Evolutionary conservation across 345 rosid species (phyloP).

Genomic region (Linum usitatissimum): DNA sequence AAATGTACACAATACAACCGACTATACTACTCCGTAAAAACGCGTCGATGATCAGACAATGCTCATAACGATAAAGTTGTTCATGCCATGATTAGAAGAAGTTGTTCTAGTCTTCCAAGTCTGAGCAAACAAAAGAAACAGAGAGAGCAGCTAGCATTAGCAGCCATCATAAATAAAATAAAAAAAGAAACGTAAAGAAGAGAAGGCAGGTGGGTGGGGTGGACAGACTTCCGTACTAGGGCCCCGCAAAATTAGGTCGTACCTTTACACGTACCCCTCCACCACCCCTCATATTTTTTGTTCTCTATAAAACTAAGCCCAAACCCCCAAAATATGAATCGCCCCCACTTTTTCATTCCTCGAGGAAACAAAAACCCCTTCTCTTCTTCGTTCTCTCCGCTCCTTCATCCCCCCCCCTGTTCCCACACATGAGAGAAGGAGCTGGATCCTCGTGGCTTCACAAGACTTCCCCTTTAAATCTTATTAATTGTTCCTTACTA

Average conservation of each 20-base stretch:
- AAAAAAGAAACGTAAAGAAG: too few relatives aligned
- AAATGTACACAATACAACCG: too few relatives aligned
- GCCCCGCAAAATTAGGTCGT: conserved; percentile 16
- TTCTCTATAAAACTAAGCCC: conserved; percentile 19
- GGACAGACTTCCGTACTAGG: conserved; percentile 36
- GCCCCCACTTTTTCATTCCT: neutral
- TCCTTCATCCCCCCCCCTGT: neutral
- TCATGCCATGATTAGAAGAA: too few relatives aligned
- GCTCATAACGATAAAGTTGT: too few relatives aligned
- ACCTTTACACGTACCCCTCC: conserved; percentile 36
- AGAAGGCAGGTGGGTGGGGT: too few relatives aligned
- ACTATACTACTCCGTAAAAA: too few relatives aligned
- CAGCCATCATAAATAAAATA: too few relatives aligned
- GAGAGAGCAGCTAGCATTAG: too few relatives aligned
- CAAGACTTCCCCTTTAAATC: neutral
- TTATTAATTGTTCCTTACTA: neutral
- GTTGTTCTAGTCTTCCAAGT: too few relatives aligned
- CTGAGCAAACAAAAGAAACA: too few relatives aligned
- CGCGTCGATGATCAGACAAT: too few relatives aligned
- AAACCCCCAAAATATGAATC: neutral
- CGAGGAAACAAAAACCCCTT: too few relatives aligned
- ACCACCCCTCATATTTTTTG: neutral
- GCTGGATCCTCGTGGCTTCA: neutral
- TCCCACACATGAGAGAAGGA: conserved; percentile 25
- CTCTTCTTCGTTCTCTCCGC: neutral